Conservation (phyloP, 2,329 filamentous ascomycete genomes). For the Aspergillus carbonarius region DNA sequence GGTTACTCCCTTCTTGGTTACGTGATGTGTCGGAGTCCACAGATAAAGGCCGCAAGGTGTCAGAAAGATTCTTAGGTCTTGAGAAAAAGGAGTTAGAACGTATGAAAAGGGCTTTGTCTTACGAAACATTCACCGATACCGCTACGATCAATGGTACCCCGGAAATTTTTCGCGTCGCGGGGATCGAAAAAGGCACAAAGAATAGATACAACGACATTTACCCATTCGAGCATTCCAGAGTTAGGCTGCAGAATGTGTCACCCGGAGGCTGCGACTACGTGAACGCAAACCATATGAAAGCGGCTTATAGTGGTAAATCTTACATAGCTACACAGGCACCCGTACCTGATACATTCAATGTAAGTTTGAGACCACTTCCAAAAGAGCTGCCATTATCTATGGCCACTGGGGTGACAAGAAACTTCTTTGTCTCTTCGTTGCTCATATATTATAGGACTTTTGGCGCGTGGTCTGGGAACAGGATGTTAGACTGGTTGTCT, state of each 20-base stretch:
- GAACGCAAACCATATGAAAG: slow-evolving; percentile 85
- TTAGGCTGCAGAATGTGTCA: slow-evolving; percentile 69
- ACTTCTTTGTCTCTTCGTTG: background rate
- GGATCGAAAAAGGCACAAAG: slow-evolving; percentile 90
- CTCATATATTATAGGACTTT: slow-evolving; percentile 67
- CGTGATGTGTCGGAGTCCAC: slow-evolving; percentile 62
- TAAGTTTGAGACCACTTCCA: slow-evolving; percentile 49
- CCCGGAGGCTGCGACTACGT: slow-evolving; percentile 83
- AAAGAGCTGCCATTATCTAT: background rate
- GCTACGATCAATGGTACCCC: slow-evolving; percentile 41
- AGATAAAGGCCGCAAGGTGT: slow-evolving; percentile 76
- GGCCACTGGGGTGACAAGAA: background rate
- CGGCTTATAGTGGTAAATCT: slow-evolving; percentile 77
- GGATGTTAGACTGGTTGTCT: slow-evolving; percentile 90
- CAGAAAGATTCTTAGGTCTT: slow-evolving; percentile 78
- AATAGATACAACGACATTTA: slow-evolving; percentile 98
- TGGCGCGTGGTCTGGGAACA: slow-evolving; percentile 98
- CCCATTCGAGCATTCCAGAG: slow-evolving; percentile 90
- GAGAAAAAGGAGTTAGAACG: slow-evolving; percentile 83
- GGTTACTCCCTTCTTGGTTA: slow-evolving; percentile 73
- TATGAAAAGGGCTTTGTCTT: slow-evolving; percentile 80
- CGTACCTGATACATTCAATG: slow-evolving; percentile 85
- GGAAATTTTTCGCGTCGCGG: slow-evolving; percentile 70
- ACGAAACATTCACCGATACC: slow-evolving; percentile 58
- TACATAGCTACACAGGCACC: slow-evolving; percentile 97